These are phyloP conservation scores for Fraxinus ornus DNA, from an alignment of 305 asterid species.

Conservation along the genomic window DNA sequence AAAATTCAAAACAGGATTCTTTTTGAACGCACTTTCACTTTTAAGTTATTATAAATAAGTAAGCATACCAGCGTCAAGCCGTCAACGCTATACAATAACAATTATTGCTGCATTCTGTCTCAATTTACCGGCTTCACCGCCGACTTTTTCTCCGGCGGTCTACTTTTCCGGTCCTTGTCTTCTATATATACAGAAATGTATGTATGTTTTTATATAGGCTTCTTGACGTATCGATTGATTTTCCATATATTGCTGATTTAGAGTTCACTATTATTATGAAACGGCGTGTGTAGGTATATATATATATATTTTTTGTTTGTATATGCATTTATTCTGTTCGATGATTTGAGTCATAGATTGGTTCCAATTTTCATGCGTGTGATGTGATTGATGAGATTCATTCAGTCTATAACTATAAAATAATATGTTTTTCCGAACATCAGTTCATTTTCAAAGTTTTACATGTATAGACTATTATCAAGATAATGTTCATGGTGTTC, in stretches of 20 bases:
- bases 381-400: background rate
- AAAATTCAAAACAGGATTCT: background rate
- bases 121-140: background rate
- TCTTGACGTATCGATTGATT: background rate
- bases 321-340: background rate
- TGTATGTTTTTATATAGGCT: background rate
- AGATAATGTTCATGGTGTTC: background rate
- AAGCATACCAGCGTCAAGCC: background rate
- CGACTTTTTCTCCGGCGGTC: background rate
- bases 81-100: background rate
- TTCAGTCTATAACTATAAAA: background rate
- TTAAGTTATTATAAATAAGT: background rate
- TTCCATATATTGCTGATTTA: background rate
- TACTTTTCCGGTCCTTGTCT: background rate
- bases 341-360: background rate
- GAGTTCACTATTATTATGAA: background rate
- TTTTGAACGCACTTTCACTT: background rate
- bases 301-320: background rate
- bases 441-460: background rate
- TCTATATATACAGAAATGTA: background rate
- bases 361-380: background rate
- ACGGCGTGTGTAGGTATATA: background rate
- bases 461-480: background rate
- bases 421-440: background rate
- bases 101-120: background rate